phyloP scores from a whole-genome alignment of 768 basidiomycete species.

The Postia placenta region DNA sequence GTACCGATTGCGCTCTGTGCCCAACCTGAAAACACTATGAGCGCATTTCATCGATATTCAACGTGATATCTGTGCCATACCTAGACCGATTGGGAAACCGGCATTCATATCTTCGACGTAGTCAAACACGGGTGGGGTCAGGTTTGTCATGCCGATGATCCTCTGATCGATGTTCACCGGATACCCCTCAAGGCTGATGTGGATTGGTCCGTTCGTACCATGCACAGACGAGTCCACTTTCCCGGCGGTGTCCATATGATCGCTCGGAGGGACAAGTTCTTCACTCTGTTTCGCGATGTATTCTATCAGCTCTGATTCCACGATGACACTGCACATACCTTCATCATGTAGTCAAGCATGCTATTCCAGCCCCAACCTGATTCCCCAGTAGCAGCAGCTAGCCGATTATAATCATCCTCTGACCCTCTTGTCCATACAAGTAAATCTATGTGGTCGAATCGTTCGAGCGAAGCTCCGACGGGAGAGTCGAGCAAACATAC shows the following conservation, averaged over 20 bases:
- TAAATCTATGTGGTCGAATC: conserved; percentile 13
- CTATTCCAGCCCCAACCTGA: conserved; percentile 22
- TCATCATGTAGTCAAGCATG: conserved; percentile 17
- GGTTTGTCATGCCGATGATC: conserved; percentile 27
- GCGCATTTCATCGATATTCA: too few species aligned
- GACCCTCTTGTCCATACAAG: conserved; percentile 24
- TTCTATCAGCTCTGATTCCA: too few species aligned
- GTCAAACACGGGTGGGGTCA: conserved; percentile 32
- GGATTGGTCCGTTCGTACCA: conserved; percentile 15
- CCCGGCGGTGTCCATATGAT: conserved; percentile 19
- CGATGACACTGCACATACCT: conserved; percentile 12
- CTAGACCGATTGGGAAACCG: conserved; percentile 35
- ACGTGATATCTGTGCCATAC: conserved; percentile 27
- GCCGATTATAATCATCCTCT: conserved; percentile 19
- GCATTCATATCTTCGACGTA: conserved; percentile 38
- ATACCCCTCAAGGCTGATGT: conserved; percentile 13
- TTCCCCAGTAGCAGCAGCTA: conserved; percentile 21
- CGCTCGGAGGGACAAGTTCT: conserved; percentile 15
- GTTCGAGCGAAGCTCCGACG: not conserved
- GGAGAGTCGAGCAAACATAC: conserved; percentile 1
- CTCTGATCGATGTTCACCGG: conserved; percentile 2
- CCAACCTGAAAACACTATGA: conserved; percentile 5
- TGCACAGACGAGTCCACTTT: conserved; percentile 19
- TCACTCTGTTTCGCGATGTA: too few species aligned
- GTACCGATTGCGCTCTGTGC: conserved; percentile 7